Evolutionary conservation across 768 basidiomycete genomes (phyloP).

Genomic region (Boletus vermiculosoides): DNA sequence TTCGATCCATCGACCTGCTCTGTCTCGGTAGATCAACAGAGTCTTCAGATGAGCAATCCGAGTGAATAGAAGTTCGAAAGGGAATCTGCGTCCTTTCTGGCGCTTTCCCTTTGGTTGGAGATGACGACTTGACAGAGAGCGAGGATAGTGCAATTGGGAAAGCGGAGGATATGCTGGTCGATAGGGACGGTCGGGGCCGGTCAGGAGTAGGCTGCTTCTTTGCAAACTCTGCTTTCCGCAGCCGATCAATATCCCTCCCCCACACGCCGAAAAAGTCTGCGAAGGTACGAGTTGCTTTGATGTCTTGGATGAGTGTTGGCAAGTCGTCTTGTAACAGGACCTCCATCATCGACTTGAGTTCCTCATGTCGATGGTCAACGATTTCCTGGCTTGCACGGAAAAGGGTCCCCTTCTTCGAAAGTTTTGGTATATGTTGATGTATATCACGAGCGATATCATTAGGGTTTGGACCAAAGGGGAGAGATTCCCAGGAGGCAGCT

Average conservation of each 20-base stretch:
- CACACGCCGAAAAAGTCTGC: constrained; percentile 80
- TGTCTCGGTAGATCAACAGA: constrained; percentile 2
- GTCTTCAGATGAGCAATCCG: constrained; percentile 29
- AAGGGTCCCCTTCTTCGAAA: constrained; percentile 69
- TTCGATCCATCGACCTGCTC: constrained; percentile 6
- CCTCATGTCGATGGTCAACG: constrained; percentile 58
- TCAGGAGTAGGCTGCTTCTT: constrained; percentile 19
- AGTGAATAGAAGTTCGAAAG: constrained; percentile 6
- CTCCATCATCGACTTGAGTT: constrained; percentile 58
- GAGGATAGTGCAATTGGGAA: constrained; percentile 43
- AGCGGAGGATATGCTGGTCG: constrained; percentile 54
- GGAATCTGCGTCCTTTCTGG: not conserved
- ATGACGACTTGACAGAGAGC: constrained; percentile 3
- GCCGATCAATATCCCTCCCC: constrained; percentile 67
- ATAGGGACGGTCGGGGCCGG: constrained; percentile 43
- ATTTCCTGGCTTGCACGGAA: constrained; percentile 71
- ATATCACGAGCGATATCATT: constrained; percentile 68
- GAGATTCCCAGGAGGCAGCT: constrained; percentile 82
- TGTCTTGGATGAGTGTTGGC: constrained; percentile 64
- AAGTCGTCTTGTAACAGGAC: constrained; percentile 58
- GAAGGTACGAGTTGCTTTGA: constrained; percentile 54
- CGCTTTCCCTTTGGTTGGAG: constrained; percentile 16
- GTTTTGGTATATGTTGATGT: constrained; percentile 61
- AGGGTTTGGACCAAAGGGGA: constrained; percentile 82
- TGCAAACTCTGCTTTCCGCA: constrained; percentile 36